Base-by-base conservation (phyloP, 495 filamentous ascomycete genomes). In the Aspergillus bertholletiae region DNA sequence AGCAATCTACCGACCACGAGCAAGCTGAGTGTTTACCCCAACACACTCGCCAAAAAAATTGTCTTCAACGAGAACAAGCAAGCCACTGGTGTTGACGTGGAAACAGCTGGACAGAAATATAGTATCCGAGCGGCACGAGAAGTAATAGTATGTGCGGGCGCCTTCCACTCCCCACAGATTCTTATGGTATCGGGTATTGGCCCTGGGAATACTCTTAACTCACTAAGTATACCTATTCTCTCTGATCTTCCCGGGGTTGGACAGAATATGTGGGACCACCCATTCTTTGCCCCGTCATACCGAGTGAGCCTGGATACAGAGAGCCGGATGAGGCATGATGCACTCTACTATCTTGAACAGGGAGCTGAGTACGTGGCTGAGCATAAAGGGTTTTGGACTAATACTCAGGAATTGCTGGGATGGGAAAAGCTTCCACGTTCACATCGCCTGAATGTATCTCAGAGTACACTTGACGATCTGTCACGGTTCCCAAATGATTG, bases 81-180 rank as follows among this genome's bases (percentile, higher is more conserved):
- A 7, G 64, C 68, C 1, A 66, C 53, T 4, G 68, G 66, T 0
- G 62, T 69, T 5, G 21, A 54, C n/a, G 62, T 66, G 13, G n/a
- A 35, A 39, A 39, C 50, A 9, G 18, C 18, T 4, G n/a, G 37
- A 6, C 49, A 49, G 5, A 17, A n/a, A 22, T 58, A 39, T 57
- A 72, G 57, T 6, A 54, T 81, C 2, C 48, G 41, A 0, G 80
- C 81, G 0, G 62, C 46, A 0, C 74, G 74, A 50, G 81, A 84
- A 55, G 77, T 85, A 45, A 79, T 85, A 26, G 23, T 85, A 0
- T 77, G 79, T 2, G 79, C 80, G 1, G 81, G 81, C 7, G 72
- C 54, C 5, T 69, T 82, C 45, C 65, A 56, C 18, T 63, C 60
- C 7, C 60, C 60, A 0, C 77, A 80, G 53, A 52, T 64, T 0